Evolutionary conservation across 106 monocot species (phyloP).

Genomic region (Dactylorhiza incarnata): DNA sequence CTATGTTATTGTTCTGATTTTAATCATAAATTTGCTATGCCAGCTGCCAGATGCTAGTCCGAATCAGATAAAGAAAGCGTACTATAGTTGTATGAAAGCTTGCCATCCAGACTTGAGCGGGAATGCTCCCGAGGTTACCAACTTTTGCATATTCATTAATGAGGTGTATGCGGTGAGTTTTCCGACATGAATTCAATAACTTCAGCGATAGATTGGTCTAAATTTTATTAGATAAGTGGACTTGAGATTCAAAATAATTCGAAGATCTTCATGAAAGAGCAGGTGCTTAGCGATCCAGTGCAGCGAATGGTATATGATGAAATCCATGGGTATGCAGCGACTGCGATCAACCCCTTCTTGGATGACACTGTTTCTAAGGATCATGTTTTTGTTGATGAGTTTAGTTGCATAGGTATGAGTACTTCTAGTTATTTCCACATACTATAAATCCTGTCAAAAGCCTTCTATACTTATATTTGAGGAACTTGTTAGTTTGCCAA

Average conservation of each 20-base stretch:
- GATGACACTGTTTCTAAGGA: constrained; percentile 67
- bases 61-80: constrained; percentile 91
- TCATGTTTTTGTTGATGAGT: constrained; percentile 95
- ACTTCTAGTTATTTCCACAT: not conserved
- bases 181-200: constrained; percentile 7
- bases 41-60: constrained; percentile 94
- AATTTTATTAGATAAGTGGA: constrained; percentile 18
- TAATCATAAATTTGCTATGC: not conserved
- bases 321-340: constrained; percentile 82
- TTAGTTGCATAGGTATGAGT: constrained; percentile 89
- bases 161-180: constrained; percentile 72
- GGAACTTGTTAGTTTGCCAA: not conserved
- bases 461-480: not conserved
- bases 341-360: constrained; percentile 85
- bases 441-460: not conserved
- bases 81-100: constrained; percentile 94
- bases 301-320: constrained; percentile 94
- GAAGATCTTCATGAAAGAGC: constrained; percentile 24
- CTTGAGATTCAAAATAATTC: not conserved
- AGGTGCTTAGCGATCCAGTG: constrained; percentile 96
- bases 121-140: constrained; percentile 69
- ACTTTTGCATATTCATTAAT: constrained; percentile 98
- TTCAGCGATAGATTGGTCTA: not conserved
- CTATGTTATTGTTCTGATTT: not conserved
- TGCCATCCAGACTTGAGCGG: constrained; percentile 97